Evolutionary conservation across 2,329 filamentous ascomycete species (phyloP), one percentile per base, ranked within the genome.

Genomic region (Colletotrichum lini): DNA sequence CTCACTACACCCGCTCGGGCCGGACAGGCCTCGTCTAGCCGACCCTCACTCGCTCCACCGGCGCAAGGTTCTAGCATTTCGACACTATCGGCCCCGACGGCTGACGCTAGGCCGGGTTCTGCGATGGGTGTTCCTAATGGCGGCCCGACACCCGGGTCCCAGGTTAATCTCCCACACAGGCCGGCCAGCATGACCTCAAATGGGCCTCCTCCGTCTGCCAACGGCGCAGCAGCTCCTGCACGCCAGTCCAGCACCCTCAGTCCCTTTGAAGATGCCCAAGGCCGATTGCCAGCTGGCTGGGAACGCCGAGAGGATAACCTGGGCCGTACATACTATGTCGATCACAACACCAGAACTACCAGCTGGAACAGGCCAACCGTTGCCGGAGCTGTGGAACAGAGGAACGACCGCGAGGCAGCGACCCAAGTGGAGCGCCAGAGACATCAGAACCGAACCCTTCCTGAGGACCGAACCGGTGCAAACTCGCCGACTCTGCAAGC

Each of bases 261-360:
- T 78, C 95, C 96, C 0, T 99, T 99, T 75, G 96, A 98, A 83
- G 96, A 99, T 82, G 91, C 92, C n/a, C 95, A 98, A 79, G 96
- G 96, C 68, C 92, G 96, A 76, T 84, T 99, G 65, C 96, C 96
- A 44, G 91, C 93, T 61, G 96, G 96, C 44, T 99, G 96, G 96
- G 96, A 99, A 84, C 91, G 96, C 67, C 91, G 96, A 67, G 96
- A 98, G 81, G 96, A 99, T 80, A 96, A 98, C 76, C 83, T 98
- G 53, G 96, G 96, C 63, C 90, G 96, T 77, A 98, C 96, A 26
- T 99, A 99, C 80, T 99, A 98, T 80, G 96, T 99, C 63, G 96
- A 99, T 79, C 96, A 98, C 81, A 98, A 98, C 81, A 98, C 95
- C 8, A 89, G 96, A 77, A 96, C 96, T 66, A 99, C 96, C 0